phyloP scores from a whole-genome alignment of 2,329 filamentous ascomycete genomes.

The Colletotrichum euphorbiae region DNA sequence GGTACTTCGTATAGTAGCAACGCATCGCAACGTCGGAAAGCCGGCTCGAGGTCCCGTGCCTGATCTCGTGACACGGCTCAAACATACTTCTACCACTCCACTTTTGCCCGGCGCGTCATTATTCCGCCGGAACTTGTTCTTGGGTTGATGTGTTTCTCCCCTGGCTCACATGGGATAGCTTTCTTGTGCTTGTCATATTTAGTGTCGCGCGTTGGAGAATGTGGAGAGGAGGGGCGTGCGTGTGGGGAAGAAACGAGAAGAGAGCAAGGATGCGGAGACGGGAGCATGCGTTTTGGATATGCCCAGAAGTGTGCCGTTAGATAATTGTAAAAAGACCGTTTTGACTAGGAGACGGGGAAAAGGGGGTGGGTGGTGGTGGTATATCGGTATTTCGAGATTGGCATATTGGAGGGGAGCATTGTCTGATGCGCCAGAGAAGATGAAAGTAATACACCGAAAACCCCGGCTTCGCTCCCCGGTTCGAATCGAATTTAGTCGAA shows the following conservation, averaged over 20 bases:
- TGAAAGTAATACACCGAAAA: neutral
- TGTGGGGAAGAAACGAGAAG: slow-evolving; percentile 25
- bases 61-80: no score
- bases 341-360: neutral
- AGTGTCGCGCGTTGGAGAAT: slow-evolving; percentile 31
- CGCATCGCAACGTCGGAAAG: no score
- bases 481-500: neutral
- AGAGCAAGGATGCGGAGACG: neutral
- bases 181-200: no score
- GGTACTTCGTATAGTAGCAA: no score
- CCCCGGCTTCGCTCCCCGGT: neutral
- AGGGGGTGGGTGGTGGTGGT: neutral
- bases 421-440: neutral
- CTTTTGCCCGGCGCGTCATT: no score
- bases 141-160: no score
- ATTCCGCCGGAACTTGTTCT: no score
- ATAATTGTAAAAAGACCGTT: neutral
- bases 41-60: no score
- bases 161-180: no score
- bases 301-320: neutral
- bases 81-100: no score
- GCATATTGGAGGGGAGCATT: neutral
- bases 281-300: neutral
- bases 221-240: slow-evolving; percentile 28
- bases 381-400: neutral